Conservation (phyloP, 805 yeast genomes). For the Candida suzukii region DNA sequence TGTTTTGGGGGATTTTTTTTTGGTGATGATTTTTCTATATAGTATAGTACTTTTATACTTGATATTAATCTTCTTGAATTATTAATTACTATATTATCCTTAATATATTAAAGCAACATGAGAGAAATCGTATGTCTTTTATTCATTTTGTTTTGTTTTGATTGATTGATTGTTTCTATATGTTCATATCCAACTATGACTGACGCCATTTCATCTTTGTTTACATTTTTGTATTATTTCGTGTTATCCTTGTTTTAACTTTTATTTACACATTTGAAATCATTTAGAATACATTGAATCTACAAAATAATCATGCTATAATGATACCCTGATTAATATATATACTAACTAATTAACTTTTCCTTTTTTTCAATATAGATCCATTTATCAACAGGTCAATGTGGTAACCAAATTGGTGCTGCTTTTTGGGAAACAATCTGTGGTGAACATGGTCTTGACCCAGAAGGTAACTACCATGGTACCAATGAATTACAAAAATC, state of each 20-base stretch:
- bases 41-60: too few species aligned
- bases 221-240: not conserved
- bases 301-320: not conserved
- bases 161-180: too few species aligned
- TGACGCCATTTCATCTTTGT: not conserved
- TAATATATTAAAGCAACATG: conserved; percentile 7
- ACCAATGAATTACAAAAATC: conserved; percentile 42
- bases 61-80: too few species aligned
- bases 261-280: too few species aligned
- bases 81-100: too few species aligned
- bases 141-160: not conserved
- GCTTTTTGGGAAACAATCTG: conserved; percentile 92
- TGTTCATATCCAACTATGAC: too few species aligned
- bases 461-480: conserved; percentile 67
- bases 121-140: conserved; percentile 25
- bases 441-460: conserved; percentile 79
- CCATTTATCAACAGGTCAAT: conserved; percentile 95
- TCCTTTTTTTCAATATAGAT: conserved; percentile 42
- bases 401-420: conserved; percentile 98
- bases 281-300: too few species aligned
- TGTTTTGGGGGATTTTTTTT: too few species aligned
- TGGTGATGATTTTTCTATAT: too few species aligned
- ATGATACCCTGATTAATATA: not conserved
- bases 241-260: too few species aligned
- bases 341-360: not conserved